phyloP scores from a whole-genome alignment of 306 rosid genomes.

The Inga oerstediana region DNA sequence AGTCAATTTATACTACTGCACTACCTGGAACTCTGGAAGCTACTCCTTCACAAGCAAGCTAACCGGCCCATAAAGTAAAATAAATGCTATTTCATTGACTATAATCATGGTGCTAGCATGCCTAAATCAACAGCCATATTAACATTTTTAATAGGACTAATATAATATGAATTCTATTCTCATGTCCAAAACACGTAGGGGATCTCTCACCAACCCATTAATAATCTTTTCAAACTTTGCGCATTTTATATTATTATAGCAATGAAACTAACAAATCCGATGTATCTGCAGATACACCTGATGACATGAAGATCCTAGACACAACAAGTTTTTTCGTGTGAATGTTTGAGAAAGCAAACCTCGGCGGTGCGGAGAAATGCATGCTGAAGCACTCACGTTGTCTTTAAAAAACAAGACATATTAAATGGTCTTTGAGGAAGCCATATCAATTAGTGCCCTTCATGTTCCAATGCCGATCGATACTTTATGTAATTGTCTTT shows the following conservation, averaged over 20 bases:
- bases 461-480: slow-evolving; percentile 41
- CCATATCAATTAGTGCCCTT: slow-evolving; percentile 41
- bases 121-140: background rate
- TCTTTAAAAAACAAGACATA: slow-evolving; percentile 42
- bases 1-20: slow-evolving; percentile 7
- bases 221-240: background rate
- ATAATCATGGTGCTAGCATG: slow-evolving; percentile 31
- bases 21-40: background rate
- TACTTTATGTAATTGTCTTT: slow-evolving; percentile 35
- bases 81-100: slow-evolving; percentile 14
- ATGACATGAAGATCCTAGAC: background rate
- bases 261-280: background rate
- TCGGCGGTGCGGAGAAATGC: slow-evolving; percentile 30
- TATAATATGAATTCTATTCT: background rate
- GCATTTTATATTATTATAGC: background rate
- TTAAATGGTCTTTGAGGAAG: slow-evolving; percentile 46
- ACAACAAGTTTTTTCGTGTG: background rate
- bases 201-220: background rate
- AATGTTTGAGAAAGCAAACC: slow-evolving; percentile 15
- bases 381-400: slow-evolving; percentile 36
- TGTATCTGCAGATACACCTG: background rate
- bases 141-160: background rate
- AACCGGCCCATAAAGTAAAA: slow-evolving; percentile 20
- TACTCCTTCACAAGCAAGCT: slow-evolving; percentile 31
- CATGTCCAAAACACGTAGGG: background rate